Base-by-base conservation (phyloP, 1,139 yeast species). In the Kazachstania sp. region DNA sequence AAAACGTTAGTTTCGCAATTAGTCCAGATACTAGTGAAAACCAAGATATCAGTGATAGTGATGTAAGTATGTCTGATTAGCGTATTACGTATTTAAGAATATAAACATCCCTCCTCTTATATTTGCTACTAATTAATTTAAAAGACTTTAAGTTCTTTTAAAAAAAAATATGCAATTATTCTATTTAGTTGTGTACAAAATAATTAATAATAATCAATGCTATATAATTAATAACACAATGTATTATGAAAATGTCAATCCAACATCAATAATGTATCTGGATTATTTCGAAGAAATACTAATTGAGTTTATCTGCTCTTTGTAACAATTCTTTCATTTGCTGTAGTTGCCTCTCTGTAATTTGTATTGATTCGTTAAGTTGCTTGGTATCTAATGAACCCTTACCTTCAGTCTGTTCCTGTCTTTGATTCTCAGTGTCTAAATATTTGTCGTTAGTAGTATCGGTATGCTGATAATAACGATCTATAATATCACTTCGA, bases 341-440 rank as follows among this genome's bases (percentile, higher is more conserved):
- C 23, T 71, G 70, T 45, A 81, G 61, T 53, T 78, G 74, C 51
- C 69, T 48, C 58, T 79, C 82, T 0, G 85, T 78, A 45, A 81
- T 60, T 46, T 69, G 67, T 3, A 81, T 70, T 47, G 81, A 72
- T 54, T 81, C 86, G 18, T 36, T 19, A 18, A 26, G 37, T n/a
- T 79, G 83, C 31, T 60, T 52, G 44, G 59, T 55, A 45, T 61
- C 63, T 16, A 48, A 42, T 41, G 50, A 51, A 12, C 45, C 39
- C 15, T 36, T 37, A 11, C 41, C 39, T 18, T 37, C 45, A n/a
- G 49, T 39, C 20, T 37, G 44, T 23, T n/a, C 18, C 15, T 39
- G 37, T 16, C 23, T 36, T 32, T 15, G 36, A 15, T 32, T 3
- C 15, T 13, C 36, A 2, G 16, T 3, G 7, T 32, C 36, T 32